These are phyloP conservation scores for Phycomyces blakesleeanus DNA, from an alignment of 192 early-diverging fungal genomes.

Conservation along the genomic window DNA sequence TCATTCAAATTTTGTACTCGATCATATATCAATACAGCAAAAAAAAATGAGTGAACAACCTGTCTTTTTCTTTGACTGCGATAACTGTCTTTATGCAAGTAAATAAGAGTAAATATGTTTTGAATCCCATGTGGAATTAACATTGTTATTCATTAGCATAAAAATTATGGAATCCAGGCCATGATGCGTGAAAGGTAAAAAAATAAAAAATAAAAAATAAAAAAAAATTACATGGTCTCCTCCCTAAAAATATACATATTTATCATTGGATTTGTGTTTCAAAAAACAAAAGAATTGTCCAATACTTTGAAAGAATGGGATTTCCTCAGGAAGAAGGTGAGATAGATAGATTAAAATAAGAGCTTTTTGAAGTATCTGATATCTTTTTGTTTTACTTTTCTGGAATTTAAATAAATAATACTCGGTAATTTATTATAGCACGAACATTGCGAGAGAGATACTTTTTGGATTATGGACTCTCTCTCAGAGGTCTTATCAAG, in stretches of 20 bases:
- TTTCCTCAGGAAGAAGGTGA: constrained; percentile 49
- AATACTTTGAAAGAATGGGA: constrained; percentile 54
- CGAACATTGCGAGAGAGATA: constrained; percentile 51
- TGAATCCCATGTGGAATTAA: not conserved
- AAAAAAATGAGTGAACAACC: constrained; percentile 15
- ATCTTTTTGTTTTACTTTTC: too few relatives aligned
- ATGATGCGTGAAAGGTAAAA: constrained; percentile 54
- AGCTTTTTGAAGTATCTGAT: too few relatives aligned
- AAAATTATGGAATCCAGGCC: constrained; percentile 43
- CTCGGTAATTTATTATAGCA: constrained; percentile 27
- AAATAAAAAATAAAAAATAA: not conserved
- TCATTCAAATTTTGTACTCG: too few relatives aligned
- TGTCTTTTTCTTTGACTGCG: constrained; percentile 79
- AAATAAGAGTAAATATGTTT: not conserved
- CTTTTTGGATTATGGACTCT: constrained; percentile 67
- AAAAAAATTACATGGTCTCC: too few relatives aligned
- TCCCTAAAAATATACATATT: too few relatives aligned
- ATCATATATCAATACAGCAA: not conserved
- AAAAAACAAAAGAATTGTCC: constrained; percentile 49
- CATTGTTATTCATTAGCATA: constrained; percentile 21
- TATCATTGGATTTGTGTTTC: not conserved
- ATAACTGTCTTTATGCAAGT: constrained; percentile 70
- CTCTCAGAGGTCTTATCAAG: constrained; percentile 63
- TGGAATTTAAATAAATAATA: too few relatives aligned
- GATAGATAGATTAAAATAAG: too few relatives aligned